Conservation (phyloP, 2,329 filamentous ascomycete species). For the Pseudocercospora eumusae region DNA sequence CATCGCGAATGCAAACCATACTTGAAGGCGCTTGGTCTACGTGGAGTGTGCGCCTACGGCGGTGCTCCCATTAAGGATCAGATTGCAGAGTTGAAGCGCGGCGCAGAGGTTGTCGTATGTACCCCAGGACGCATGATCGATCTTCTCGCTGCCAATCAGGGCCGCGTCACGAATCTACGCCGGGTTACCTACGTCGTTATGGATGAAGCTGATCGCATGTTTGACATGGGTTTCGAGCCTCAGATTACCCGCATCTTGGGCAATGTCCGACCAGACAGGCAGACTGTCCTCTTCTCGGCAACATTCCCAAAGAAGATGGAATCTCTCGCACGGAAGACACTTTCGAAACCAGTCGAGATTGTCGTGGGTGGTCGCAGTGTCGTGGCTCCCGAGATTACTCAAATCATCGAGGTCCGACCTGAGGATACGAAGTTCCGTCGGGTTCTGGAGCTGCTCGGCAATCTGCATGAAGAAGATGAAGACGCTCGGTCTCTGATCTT, state of each 20-base stretch:
- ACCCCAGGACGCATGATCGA: slow-evolving; percentile 96
- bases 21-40: slow-evolving; percentile 78
- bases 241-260: slow-evolving; percentile 96
- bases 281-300: slow-evolving; percentile 93
- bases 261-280: slow-evolving; percentile 86
- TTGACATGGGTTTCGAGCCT: slow-evolving; percentile 98
- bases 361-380: slow-evolving; percentile 81
- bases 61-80: slow-evolving; percentile 96
- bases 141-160: slow-evolving; percentile 86
- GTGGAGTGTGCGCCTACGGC: slow-evolving; percentile 89
- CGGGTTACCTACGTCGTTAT: slow-evolving; percentile 92
- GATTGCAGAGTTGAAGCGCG: slow-evolving; percentile 93
- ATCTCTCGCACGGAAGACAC: slow-evolving; percentile 81
- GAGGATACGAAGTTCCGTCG: slow-evolving; percentile 82
- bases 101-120: slow-evolving; percentile 91
- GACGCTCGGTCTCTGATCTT: slow-evolving; percentile 81
- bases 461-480: slow-evolving; percentile 82
- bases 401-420: slow-evolving; percentile 83
- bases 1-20: slow-evolving; percentile 94
- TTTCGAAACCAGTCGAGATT: slow-evolving; percentile 85
- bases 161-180: slow-evolving; percentile 87
- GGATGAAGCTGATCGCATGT: slow-evolving; percentile 98
- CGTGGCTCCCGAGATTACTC: slow-evolving; percentile 73
- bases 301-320: slow-evolving; percentile 96
- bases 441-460: slow-evolving; percentile 80